Evolutionary conservation across 2,329 filamentous ascomycete genomes (phyloP).

Genomic region (Phialophora tarda): DNA sequence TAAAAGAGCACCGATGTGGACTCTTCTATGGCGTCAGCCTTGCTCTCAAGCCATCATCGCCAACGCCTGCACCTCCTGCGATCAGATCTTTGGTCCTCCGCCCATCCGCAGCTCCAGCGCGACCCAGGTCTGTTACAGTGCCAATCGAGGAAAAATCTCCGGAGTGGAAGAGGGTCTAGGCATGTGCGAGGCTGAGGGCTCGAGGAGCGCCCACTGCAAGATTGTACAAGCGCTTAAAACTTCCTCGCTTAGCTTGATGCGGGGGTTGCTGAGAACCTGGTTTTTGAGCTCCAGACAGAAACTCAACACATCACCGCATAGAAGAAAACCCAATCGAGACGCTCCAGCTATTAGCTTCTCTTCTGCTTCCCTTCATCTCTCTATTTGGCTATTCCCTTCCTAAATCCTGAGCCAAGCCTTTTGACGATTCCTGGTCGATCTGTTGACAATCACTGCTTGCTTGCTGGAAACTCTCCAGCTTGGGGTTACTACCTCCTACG

Average conservation of each 20-base stretch:
- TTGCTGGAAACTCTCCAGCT: slow-evolving; percentile 1
- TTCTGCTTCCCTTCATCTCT: slow-evolving; percentile 1
- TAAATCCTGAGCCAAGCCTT: not conserved
- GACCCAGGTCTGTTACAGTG: not conserved
- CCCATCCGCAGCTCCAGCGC: not conserved
- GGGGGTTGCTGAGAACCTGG: slow-evolving; percentile 9
- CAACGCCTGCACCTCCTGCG: not conserved
- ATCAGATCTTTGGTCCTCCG: not conserved
- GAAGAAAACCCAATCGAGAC: not conserved
- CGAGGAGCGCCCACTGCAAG: not conserved
- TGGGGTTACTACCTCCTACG: not conserved
- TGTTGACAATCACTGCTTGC: not conserved
- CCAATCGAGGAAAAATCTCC: not conserved
- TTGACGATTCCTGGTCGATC: not conserved
- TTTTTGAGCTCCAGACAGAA: slow-evolving; percentile 5
- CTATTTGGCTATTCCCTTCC: not conserved
- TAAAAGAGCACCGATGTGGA: not conserved
- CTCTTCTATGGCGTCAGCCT: not conserved
- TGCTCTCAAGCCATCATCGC: not conserved
- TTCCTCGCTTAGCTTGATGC: slow-evolving; percentile 1
- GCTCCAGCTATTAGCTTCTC: not conserved
- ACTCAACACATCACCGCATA: slow-evolving; percentile 2
- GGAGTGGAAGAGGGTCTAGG: not conserved
- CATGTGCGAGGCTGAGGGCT: not conserved
- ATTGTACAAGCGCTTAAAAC: not conserved